phyloP scores from a whole-genome alignment of 352 stramenopile genomes.

The Phytophthora lateralis region DNA sequence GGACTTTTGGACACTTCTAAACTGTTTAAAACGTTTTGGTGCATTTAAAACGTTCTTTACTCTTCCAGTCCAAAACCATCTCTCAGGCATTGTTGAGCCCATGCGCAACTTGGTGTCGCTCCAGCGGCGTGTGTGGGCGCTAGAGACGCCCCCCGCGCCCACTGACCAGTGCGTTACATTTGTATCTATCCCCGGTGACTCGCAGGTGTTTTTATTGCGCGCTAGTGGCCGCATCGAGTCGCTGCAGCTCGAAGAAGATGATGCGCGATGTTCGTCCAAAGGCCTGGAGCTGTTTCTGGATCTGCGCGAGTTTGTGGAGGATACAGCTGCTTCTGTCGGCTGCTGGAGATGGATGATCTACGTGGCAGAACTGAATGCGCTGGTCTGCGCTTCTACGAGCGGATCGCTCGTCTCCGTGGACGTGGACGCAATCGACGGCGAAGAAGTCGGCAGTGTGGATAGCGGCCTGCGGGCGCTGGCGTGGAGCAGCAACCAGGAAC shows the following conservation, averaged over 20 bases:
- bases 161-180: conserved; percentile 29
- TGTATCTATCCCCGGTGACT: conserved; percentile 41
- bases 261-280: conserved; percentile 16
- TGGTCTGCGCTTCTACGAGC: conserved; percentile 59
- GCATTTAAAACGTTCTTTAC: too few species aligned
- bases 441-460: conserved; percentile 74
- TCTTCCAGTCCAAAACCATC: too few species aligned
- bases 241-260: conserved; percentile 34
- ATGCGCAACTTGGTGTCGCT: conserved; percentile 73
- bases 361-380: conserved; percentile 57
- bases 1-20: too few species aligned
- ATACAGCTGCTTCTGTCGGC: not conserved
- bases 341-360: conserved; percentile 72
- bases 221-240: conserved; percentile 38
- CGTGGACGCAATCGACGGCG: conserved; percentile 45
- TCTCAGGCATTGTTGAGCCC: not conserved
- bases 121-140: conserved; percentile 48
- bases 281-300: conserved; percentile 30
- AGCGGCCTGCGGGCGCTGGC: conserved; percentile 63
- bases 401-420: conserved; percentile 60
- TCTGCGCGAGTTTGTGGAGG: conserved; percentile 37
- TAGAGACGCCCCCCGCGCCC: conserved; percentile 18
- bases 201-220: conserved; percentile 42
- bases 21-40: too few species aligned
- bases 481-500: conserved; percentile 77